Conservation (phyloP, 306 rosid genomes). For the Gleditsia sinensis region DNA sequence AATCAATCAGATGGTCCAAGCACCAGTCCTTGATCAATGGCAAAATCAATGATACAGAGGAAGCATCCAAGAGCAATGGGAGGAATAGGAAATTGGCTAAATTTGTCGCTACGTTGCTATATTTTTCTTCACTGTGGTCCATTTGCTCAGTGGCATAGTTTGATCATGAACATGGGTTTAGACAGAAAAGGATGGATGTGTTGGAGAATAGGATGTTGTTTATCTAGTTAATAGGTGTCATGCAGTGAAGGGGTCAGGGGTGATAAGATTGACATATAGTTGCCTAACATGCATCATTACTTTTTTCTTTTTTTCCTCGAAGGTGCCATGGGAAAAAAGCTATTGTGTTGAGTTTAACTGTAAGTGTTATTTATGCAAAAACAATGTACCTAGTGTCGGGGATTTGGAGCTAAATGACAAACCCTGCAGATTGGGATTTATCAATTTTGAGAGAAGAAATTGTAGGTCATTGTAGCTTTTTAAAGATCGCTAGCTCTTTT, state of each 20-base stretch:
- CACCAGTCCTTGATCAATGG: constrained; percentile 17
- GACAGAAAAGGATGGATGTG: constrained; percentile 36
- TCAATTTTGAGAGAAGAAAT: constrained; percentile 33
- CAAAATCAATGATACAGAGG: constrained; percentile 36
- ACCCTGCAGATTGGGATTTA: constrained; percentile 24
- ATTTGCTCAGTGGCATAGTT: constrained; percentile 19
- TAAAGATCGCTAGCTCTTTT: constrained; percentile 27
- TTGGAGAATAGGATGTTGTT: constrained; percentile 28
- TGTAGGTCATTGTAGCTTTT: constrained; percentile 35
- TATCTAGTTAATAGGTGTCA: constrained; percentile 1
- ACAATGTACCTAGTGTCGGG: constrained; percentile 52
- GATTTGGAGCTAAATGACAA: constrained; percentile 50
- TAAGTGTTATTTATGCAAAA: constrained; percentile 36
- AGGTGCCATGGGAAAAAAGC: background rate
- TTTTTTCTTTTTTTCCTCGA: constrained; percentile 26
- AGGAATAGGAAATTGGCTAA: constrained; percentile 14
- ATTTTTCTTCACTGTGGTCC: constrained; percentile 49
- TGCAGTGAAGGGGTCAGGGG: background rate
- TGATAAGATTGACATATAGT: constrained; percentile 32
- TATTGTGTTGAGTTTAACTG: constrained; percentile 19
- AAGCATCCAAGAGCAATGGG: constrained; percentile 44
- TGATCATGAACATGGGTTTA: constrained; percentile 11
- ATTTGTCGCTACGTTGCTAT: constrained; percentile 39
- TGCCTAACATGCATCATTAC: constrained; percentile 33
- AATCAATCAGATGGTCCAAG: constrained; percentile 33